Conservation (phyloP, 2,329 filamentous ascomycete genomes). For the Zasmidium angulare region DNA sequence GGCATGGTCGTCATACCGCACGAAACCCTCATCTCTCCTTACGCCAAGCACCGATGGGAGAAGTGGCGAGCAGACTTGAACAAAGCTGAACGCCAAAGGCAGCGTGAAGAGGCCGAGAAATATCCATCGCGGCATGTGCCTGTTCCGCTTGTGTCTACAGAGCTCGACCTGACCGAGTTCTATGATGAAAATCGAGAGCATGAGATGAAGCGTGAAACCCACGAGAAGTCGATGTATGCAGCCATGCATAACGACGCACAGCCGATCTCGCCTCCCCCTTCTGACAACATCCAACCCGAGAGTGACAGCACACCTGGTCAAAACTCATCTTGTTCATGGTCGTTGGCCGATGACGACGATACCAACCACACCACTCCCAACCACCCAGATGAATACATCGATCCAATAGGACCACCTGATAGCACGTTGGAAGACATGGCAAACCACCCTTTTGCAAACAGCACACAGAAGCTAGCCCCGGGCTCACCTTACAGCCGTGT, state of each 20-base stretch:
- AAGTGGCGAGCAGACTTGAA: slow-evolving; percentile 74
- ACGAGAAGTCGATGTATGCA: slow-evolving; percentile 37
- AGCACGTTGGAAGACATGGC: slow-evolving; percentile 25
- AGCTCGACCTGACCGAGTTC: slow-evolving; percentile 18
- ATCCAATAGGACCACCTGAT: slow-evolving; percentile 28
- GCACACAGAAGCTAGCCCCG: slow-evolving; percentile 36
- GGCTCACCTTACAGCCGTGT: background rate
- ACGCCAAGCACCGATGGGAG: slow-evolving; percentile 73
- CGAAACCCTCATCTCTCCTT: slow-evolving; percentile 75
- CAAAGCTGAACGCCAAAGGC: slow-evolving; percentile 55
- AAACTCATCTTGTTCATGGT: slow-evolving; percentile 2
- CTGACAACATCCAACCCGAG: slow-evolving; percentile 14
- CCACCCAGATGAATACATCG: slow-evolving; percentile 24
- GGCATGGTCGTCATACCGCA: slow-evolving; percentile 72
- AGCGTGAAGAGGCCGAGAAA: slow-evolving; percentile 26
- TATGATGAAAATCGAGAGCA: slow-evolving; percentile 9
- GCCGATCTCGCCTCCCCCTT: slow-evolving; percentile 35
- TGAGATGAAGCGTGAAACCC: slow-evolving; percentile 37
- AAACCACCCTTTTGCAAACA: slow-evolving; percentile 44
- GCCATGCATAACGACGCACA: slow-evolving; percentile 37
- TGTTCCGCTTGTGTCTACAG: too few species aligned
- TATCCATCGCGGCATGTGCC: slow-evolving; percentile 20
- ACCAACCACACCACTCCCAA: slow-evolving; percentile 20
- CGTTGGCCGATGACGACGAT: background rate
- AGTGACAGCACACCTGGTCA: background rate